Evolutionary conservation across 1,284 basidiomycete genomes (phyloP), one percentile per base, ranked within the genome.

Genomic region (Somion occarium): DNA sequence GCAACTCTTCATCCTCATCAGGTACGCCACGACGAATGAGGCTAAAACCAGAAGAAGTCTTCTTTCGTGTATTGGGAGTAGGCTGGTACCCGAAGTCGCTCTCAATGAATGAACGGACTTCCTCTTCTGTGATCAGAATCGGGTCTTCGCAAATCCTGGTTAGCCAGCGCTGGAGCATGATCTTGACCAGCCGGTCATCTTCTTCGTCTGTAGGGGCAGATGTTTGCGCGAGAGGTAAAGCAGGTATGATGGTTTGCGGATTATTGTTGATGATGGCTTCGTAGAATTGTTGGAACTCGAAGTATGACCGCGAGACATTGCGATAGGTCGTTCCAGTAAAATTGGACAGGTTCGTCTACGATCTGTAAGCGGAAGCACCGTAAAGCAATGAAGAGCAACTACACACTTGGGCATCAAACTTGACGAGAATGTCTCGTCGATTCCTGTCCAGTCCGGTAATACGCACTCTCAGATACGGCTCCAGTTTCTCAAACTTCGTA

Each of bases 161-260:
- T 53, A 96, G 79, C 93, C 94, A 98, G 53, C 91, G 77, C 69
- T 97, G 95, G 22, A 97, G 75, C 78, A 93, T 91, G 56, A 94
- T 88, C 63, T 88, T 87, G 38, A 98, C 91, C 1, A 98, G 77
- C 27, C 95, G 79, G 67, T 98, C 94, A 67, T 98, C 92, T 69
- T 98, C 95, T 70, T 97, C 94, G 64, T 97, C 93, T 13, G 91
- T 94, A 20, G 91, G 87, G 1, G 94, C 94, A 1, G 93, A 95
- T 0, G 93, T 97, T 58, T 95, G 91, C 1, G 93, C 82, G 19
- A 96, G 76, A 1, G 94, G 93, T 11, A 97, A 76, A 2, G 94
- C 94, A 12, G 94, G 91, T 12, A 96, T 78, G 59, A 97, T 95
- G 12, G 92, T 94, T 61, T 94, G 92, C 0, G 92, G 91, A 64